These are phyloP conservation scores for Rusavskia elegans DNA, from an alignment of 495 filamentous ascomycete genomes.

Conservation along the genomic window DNA sequence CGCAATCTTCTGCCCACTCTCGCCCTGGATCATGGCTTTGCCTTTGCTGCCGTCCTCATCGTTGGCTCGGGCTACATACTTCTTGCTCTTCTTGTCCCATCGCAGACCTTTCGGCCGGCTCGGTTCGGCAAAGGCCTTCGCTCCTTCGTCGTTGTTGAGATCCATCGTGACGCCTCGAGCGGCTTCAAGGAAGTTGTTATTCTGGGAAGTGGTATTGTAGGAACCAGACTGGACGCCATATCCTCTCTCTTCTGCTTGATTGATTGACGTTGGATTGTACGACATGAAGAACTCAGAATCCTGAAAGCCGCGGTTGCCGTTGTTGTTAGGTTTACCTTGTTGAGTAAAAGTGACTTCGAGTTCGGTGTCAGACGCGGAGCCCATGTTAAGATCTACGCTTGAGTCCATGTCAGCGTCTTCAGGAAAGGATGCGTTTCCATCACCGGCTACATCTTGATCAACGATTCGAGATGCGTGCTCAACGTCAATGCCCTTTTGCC, in stretches of 20 bases:
- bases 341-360: constrained; percentile 72
- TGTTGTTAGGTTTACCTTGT: constrained; percentile 15
- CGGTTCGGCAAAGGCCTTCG: constrained; percentile 56
- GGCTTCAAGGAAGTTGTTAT: constrained; percentile 62
- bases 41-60: constrained; percentile 89
- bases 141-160: constrained; percentile 68
- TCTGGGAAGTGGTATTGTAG: constrained; percentile 29
- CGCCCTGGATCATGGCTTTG: constrained; percentile 68
- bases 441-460: constrained; percentile 19
- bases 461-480: neutral
- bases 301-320: constrained; percentile 34
- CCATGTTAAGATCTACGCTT: constrained; percentile 34
- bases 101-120: constrained; percentile 54
- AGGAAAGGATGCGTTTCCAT: neutral
- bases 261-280: constrained; percentile 64
- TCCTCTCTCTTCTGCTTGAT: constrained; percentile 69
- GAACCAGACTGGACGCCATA: constrained; percentile 77
- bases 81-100: constrained; percentile 94
- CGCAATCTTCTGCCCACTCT: constrained; percentile 90
- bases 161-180: constrained; percentile 80
- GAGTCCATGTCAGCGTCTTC: neutral
- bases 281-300: constrained; percentile 92
- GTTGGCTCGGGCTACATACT: constrained; percentile 80
- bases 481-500: constrained; percentile 22
- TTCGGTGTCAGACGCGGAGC: constrained; percentile 54